phyloP scores from a whole-genome alignment of 23 red algal genomes.

The Agarophyton chilense region DNA sequence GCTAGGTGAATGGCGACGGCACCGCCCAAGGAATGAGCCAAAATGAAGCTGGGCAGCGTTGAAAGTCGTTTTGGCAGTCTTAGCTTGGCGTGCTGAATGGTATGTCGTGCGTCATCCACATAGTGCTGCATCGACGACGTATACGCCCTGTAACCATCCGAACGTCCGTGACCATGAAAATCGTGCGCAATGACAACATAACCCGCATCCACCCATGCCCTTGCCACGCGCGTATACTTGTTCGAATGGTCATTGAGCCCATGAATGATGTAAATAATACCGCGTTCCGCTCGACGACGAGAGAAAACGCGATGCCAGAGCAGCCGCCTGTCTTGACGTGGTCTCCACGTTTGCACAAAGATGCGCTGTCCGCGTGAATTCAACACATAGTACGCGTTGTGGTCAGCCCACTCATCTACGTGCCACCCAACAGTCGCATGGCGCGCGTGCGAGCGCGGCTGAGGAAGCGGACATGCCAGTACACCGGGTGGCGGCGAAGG shows the following conservation, averaged over 20 bases:
- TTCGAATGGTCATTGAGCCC: conserved; percentile 83
- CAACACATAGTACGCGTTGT: conserved; percentile 59
- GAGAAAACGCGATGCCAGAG: background rate
- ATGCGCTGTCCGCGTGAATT: conserved; percentile 79
- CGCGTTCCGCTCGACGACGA: background rate
- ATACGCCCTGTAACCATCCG: conserved; percentile 80
- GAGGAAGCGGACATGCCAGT: conserved; percentile 48
- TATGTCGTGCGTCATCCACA: conserved; percentile 63
- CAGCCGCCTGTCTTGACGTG: background rate
- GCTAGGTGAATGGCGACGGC: conserved; percentile 79
- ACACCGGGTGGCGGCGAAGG: conserved; percentile 30
- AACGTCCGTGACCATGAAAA: conserved; percentile 80
- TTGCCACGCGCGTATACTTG: conserved; percentile 67
- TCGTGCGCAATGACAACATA: conserved; percentile 84
- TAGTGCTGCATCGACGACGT: conserved; percentile 65
- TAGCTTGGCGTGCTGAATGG: conserved; percentile 38
- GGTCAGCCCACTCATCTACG: conserved; percentile 58
- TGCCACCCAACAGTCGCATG: conserved; percentile 49
- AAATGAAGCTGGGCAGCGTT: conserved; percentile 68
- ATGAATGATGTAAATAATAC: conserved; percentile 75
- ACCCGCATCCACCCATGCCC: conserved; percentile 60
- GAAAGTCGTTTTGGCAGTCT: conserved; percentile 29
- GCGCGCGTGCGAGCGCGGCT: conserved; percentile 12
- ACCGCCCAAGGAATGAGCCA: conserved; percentile 81
- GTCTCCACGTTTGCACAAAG: conserved; percentile 80